Percentiles rank a stretch among this genome's conserved stretches.
Evolutionary conservation across 164 flowering plant species (phyloP).

Genomic region (Vitis cinerea): DNA sequence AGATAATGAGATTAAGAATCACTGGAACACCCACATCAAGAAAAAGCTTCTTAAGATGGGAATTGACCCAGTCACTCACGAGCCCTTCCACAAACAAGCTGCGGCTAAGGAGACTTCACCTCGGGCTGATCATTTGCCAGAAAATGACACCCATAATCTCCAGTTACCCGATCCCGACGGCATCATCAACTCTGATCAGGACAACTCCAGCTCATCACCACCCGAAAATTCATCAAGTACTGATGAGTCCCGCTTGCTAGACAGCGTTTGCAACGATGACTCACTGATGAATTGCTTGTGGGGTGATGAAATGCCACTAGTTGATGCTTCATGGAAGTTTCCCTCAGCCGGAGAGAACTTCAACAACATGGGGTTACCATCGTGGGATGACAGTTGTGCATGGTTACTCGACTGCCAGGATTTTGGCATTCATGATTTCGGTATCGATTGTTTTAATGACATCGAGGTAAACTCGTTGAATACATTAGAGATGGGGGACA

Average conservation of each 20-base stretch:
- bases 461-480: conserved; percentile 24
- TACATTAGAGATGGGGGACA: conserved; percentile 24
- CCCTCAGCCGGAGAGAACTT: conserved; percentile 12
- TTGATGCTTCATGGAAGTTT: conserved; percentile 38
- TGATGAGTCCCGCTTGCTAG: conserved; percentile 33
- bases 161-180: conserved; percentile 14
- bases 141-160: neutral
- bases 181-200: conserved; percentile 21
- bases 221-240: conserved; percentile 35
- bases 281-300: conserved; percentile 45
- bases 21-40: conserved; percentile 93
- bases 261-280: conserved; percentile 36
- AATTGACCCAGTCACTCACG: conserved; percentile 85
- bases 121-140: conserved; percentile 2
- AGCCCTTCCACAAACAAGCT: conserved; percentile 49
- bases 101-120: conserved; percentile 12
- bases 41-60: conserved; percentile 84
- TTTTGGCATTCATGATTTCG: conserved; percentile 76
- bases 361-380: conserved; percentile 10
- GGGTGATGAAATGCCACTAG: conserved; percentile 40
- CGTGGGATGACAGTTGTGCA: conserved; percentile 48
- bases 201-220: conserved; percentile 30
- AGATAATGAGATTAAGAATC: conserved; percentile 88
- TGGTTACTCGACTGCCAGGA: conserved; percentile 70
- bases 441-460: conserved; percentile 44